Percentiles rank a stretch among this genome's conserved stretches.
Conservation (phyloP, 805 yeast species). For the Candida caryicola region DNA sequence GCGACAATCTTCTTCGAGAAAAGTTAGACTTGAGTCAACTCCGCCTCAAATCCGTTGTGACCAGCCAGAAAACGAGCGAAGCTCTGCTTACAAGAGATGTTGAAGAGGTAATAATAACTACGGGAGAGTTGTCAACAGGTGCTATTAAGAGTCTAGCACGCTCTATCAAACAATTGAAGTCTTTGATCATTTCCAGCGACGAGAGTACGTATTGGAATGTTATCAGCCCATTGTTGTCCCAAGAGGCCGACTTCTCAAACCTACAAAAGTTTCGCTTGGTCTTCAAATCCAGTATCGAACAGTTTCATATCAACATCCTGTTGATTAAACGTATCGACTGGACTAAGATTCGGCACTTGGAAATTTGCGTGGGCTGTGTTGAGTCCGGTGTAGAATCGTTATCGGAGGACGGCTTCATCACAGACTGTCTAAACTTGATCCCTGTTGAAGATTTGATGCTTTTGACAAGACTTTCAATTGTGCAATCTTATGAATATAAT, state of each 20-base stretch:
- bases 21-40: slow-evolving; percentile 8
- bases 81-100: background rate
- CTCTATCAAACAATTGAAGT: slow-evolving; percentile 4
- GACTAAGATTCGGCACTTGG: slow-evolving; percentile 36
- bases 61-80: slow-evolving; percentile 1
- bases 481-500: slow-evolving; percentile 33
- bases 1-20: slow-evolving; percentile 12
- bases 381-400: slow-evolving; percentile 41
- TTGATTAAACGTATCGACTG: slow-evolving; percentile 19
- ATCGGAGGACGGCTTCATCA: slow-evolving; percentile 42
- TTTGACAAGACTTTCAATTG: slow-evolving; percentile 36
- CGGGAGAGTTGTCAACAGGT: background rate
- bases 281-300: slow-evolving; percentile 14
- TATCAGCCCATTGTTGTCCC: slow-evolving; percentile 6
- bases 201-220: slow-evolving; percentile 15
- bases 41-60: slow-evolving; percentile 14
- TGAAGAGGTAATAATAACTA: slow-evolving; percentile 11
- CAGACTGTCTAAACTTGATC: slow-evolving; percentile 40
- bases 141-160: background rate
- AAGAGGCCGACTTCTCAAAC: slow-evolving; percentile 4
- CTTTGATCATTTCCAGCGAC: slow-evolving; percentile 17
- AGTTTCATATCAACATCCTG: slow-evolving; percentile 5
- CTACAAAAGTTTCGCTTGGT: slow-evolving; percentile 24
- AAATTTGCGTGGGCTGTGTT: slow-evolving; percentile 44
- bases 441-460: slow-evolving; percentile 25